phyloP scores from a whole-genome alignment of 2,329 filamentous ascomycete species.

The Exophiala dermatitidis region DNA sequence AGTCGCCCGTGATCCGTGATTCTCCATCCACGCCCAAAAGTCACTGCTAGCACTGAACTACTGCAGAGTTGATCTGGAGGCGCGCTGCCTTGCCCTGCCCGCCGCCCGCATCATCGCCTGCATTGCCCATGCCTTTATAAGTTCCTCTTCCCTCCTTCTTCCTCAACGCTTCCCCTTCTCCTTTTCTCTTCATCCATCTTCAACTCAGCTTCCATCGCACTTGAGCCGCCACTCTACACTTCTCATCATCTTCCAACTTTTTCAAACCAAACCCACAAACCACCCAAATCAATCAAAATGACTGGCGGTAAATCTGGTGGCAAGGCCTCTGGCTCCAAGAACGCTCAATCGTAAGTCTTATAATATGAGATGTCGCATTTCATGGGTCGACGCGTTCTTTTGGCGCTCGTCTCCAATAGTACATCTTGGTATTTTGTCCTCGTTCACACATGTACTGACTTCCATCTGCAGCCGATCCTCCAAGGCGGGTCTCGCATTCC shows the following conservation, averaged over 20 bases:
- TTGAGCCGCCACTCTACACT: slow-evolving; percentile 25
- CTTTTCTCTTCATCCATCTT: slow-evolving; percentile 30
- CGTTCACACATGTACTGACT: slow-evolving; percentile 35
- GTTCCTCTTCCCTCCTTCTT: slow-evolving; percentile 32
- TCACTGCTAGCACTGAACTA: slow-evolving; percentile 29
- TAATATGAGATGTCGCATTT: not conserved
- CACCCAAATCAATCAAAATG: slow-evolving; percentile 70
- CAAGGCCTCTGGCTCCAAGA: slow-evolving; percentile 99
- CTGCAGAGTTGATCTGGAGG: slow-evolving; percentile 39
- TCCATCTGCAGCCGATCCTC: slow-evolving; percentile 70
- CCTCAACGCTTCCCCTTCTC: slow-evolving; percentile 29
- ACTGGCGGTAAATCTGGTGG: slow-evolving; percentile 99
- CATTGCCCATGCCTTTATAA: slow-evolving; percentile 38
- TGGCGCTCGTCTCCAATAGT: not conserved
- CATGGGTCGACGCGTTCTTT: slow-evolving; percentile 32
- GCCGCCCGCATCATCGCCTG: slow-evolving; percentile 38
- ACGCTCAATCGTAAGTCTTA: slow-evolving; percentile 90
- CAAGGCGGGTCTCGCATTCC: slow-evolving; percentile 98
- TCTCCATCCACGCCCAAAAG: not conserved
- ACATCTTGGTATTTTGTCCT: not conserved
- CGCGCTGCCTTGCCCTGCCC: slow-evolving; percentile 27
- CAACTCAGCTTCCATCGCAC: slow-evolving; percentile 27
- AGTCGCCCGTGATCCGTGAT: slow-evolving; percentile 6
- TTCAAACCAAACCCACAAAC: slow-evolving; percentile 33
- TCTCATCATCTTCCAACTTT: slow-evolving; percentile 33